Evolutionary conservation across 2,329 filamentous ascomycete species (phyloP), one percentile per base, ranked within the genome.

Genomic region (Penicillium freii): DNA sequence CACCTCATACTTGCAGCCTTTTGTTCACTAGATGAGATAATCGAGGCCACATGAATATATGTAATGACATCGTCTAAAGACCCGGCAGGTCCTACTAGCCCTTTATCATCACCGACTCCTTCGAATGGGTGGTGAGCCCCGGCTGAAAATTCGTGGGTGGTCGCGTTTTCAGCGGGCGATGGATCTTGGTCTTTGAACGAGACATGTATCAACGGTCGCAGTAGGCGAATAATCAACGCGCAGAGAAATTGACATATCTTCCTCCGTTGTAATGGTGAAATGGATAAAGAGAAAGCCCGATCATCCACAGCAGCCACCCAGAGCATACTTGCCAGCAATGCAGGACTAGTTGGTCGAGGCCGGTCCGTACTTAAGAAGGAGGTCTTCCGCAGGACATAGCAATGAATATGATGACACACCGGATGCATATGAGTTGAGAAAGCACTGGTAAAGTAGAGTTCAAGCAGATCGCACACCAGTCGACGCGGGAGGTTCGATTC

Each of bases 261-360:
- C 59, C 88, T 89, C 51, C 92, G 83, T 19, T 91, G 89, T 15
- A 90, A 90, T 2, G 91, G 90, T 31, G 89, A 86, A 51, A 89
- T 90, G n/a, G 91, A 91, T 60, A 96, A 75, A 69, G 92, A 91
- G 43, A 91, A 85, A 10, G 91, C 91, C 70, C 96, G 91, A 75
- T 91, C 94, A 19, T 92, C 96, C 72, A 96, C 88, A n/a, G 92
- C 92, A 31, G 91, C 91, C 46, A 96, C 90, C 92, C 92, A 97
- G n/a, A 97, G 83, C 85, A 97, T 96, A 75, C 91, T 96, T 38
- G 92, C 90, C 27, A 97, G 81, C 45, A 97, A 80, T 4, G 92
- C 91, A 42, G 92, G 92, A 67, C 90, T 93, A 71, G 91, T 96
- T 55, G 82, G 82, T 58, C 92, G 84, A 29, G 92, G 92, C 64